Conservation (phyloP, 1,284 basidiomycete genomes). For the Blastosporella zonata region DNA sequence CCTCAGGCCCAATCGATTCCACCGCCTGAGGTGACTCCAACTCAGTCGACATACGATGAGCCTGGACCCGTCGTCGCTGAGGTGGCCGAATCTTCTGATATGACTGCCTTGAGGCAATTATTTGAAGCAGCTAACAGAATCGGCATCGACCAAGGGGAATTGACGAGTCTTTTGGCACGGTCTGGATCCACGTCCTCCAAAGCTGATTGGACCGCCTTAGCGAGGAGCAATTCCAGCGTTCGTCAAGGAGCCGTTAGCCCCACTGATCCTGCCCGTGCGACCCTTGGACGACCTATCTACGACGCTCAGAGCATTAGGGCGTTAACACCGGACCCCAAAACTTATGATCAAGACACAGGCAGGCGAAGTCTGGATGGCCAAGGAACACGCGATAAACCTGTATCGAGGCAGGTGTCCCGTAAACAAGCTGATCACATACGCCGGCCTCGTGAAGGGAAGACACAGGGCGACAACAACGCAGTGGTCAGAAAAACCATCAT, state of each 20-base stretch:
- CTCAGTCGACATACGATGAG: constrained; percentile 18
- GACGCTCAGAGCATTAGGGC: constrained; percentile 16
- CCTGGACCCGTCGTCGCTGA: constrained; percentile 12
- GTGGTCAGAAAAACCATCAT: constrained; percentile 76
- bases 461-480: constrained; percentile 36
- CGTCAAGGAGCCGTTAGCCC: constrained; percentile 22
- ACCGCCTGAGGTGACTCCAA: constrained; percentile 12
- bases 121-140: constrained; percentile 73
- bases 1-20: constrained; percentile 19
- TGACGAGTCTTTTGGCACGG: constrained; percentile 68
- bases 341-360: constrained; percentile 21
- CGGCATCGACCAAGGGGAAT: constrained; percentile 65
- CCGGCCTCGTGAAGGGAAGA: constrained; percentile 40
- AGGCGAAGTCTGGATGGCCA: constrained; percentile 35
- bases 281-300: constrained; percentile 15
- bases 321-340: constrained; percentile 26
- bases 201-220: constrained; percentile 42
- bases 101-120: constrained; percentile 59
- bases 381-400: constrained; percentile 25
- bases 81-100: constrained; percentile 23
- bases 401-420: constrained; percentile 36
- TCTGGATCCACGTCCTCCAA: constrained; percentile 65
- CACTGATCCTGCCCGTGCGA: constrained; percentile 16
- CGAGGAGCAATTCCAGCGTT: constrained; percentile 41
- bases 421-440: constrained; percentile 40